Evolutionary conservation across 495 filamentous ascomycete species (phyloP), one percentile per base, ranked within the genome.

Genomic region (Immersiella caudata): DNA sequence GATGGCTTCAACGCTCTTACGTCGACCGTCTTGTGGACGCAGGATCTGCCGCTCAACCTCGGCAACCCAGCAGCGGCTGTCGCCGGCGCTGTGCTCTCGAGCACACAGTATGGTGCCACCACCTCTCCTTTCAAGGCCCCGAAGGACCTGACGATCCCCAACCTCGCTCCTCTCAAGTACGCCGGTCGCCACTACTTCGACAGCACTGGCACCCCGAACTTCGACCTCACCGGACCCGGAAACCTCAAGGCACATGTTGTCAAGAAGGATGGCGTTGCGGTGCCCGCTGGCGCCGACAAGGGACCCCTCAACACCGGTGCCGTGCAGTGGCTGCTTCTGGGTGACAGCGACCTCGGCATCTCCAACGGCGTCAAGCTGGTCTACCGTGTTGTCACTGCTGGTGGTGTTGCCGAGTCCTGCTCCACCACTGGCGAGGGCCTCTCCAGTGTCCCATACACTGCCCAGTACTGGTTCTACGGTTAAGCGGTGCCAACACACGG

Each of bases 401-500:
- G 87, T n/a, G 91, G 90, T 21, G 72, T 70, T 29, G 60, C 85
- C 8, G 81, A 83, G 54, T 60, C 78, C n/a, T 88, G 82, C 14
- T 84, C 81, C 64, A 68, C 76, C 1, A 73, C 68, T 0, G 79
- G 79, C 0, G 70, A 67, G 11, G 72, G 76, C 0, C 73, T 83
- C 29, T 73, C 82, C 70, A 83, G 76, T 66, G 82, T 91, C 5
- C 82, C 86, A 12, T 93, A 93, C 76, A 79, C 89, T 0, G 85
- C 90, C 0, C 84, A 86, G 74, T 93, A 93, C 75, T 92, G 87
- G 88, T 87, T 92, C 64, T 92, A 87, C 71, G 80, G 78, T 46
- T 74, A 65, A 70, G 64, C 40, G 27, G 27, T 18, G 16, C 12
- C n/a, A 6, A n/a, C 22, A 27, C 25, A 22, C 46, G 61, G 25